Percentiles rank a stretch among this genome's conserved stretches.
These are phyloP conservation scores for Annulohypoxylon maeteangense DNA, from an alignment of 495 filamentous ascomycete genomes.

Conservation along the genomic window DNA sequence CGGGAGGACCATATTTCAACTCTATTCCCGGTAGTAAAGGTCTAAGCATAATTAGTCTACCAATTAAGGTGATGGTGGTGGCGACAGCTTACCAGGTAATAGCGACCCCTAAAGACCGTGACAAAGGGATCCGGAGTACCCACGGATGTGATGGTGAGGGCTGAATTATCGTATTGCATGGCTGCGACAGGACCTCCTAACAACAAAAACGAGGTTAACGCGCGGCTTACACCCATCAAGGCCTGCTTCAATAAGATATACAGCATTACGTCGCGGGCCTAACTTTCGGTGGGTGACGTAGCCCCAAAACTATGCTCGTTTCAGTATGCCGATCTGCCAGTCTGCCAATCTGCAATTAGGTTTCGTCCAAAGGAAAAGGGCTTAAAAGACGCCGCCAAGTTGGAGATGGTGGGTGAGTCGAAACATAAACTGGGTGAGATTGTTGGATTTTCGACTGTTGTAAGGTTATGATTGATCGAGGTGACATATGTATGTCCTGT, in stretches of 20 bases:
- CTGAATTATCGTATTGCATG: constrained; percentile 47
- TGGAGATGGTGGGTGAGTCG: background rate
- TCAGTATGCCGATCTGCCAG: constrained; percentile 35
- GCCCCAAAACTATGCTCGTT: constrained; percentile 24
- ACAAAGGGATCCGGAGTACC: constrained; percentile 48
- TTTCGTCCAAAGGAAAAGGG: constrained; percentile 10
- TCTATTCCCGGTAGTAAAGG: constrained; percentile 47
- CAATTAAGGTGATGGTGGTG: background rate
- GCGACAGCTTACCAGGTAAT: constrained; percentile 40
- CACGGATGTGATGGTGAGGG: constrained; percentile 44
- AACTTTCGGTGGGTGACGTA: constrained; percentile 29
- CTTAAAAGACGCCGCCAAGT: constrained; percentile 15
- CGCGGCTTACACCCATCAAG: constrained; percentile 36
- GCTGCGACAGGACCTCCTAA: constrained; percentile 29
- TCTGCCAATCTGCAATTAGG: constrained; percentile 28
- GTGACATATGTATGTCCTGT: constrained; percentile 5
- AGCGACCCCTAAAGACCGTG: constrained; percentile 38
- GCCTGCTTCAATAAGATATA: constrained; percentile 40
- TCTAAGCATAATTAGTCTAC: constrained; percentile 34
- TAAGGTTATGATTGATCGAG: constrained; percentile 31
- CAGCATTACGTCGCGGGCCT: constrained; percentile 11
- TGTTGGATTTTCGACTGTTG: background rate
- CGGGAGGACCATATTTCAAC: constrained; percentile 49
- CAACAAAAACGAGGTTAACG: constrained; percentile 35
- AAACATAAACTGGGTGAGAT: constrained; percentile 5